Evolutionary conservation across 352 stramenopile genomes (phyloP).

Genomic region (Phytophthora tubulina): DNA sequence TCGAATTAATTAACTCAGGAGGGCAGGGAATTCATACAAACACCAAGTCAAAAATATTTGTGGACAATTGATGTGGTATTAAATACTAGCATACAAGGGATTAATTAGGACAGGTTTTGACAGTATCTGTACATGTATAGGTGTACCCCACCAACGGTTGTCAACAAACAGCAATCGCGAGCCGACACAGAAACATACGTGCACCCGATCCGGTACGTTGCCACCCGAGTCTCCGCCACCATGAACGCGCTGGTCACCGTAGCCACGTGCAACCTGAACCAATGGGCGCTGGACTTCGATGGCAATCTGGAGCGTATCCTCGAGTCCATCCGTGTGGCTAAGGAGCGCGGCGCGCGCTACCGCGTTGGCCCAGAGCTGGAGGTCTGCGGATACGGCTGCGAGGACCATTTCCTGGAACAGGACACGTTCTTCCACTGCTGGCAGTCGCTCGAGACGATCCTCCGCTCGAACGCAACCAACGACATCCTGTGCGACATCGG

Average conservation of each 20-base stretch:
- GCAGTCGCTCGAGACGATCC: conserved; percentile 92
- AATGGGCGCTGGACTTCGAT: conserved; percentile 99
- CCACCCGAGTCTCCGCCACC: conserved; percentile 3
- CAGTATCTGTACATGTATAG: too few relatives aligned
- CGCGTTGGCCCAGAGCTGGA: conserved; percentile 98
- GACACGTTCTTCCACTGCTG: conserved; percentile 99
- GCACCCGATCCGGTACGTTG: background rate
- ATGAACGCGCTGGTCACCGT: conserved; percentile 94
- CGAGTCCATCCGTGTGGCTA: conserved; percentile 91
- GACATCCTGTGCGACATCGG: conserved; percentile 98
- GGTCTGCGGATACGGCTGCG: conserved; percentile 98
- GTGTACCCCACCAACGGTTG: too few relatives aligned
- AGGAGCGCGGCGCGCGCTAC: conserved; percentile 88
- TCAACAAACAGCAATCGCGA: conserved; percentile 11
- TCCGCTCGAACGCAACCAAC: conserved; percentile 91
- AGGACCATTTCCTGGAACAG: conserved; percentile 99
- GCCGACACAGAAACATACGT: too few relatives aligned
- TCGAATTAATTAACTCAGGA: too few relatives aligned
- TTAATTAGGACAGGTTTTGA: too few relatives aligned
- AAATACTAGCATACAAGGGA: too few relatives aligned
- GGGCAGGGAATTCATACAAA: too few relatives aligned
- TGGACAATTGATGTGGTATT: too few relatives aligned
- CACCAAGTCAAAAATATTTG: too few relatives aligned
- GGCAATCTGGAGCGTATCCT: conserved; percentile 96
- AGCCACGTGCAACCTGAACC: conserved; percentile 98